Conservation (phyloP, 257 asterid species). For the Leonotis leonurus region DNA sequence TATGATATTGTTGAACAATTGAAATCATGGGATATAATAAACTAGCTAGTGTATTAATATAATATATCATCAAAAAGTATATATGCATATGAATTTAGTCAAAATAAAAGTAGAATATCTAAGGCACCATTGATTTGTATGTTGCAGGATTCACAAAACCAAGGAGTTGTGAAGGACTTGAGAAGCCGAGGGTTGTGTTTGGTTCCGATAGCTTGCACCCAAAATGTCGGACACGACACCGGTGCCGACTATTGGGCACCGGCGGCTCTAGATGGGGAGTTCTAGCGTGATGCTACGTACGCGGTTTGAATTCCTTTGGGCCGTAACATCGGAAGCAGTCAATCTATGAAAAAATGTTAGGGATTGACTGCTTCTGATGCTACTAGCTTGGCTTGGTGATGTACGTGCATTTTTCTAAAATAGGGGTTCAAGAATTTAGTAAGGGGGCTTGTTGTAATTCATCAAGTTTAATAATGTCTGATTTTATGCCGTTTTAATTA, state of each 20-base stretch:
- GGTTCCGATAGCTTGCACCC: constrained; percentile 77
- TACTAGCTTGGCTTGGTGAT: constrained; percentile 5
- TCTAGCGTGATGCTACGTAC: constrained; percentile 8
- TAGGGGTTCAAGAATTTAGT: constrained; percentile 6
- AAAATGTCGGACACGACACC: constrained; percentile 49
- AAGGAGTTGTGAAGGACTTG: constrained; percentile 35
- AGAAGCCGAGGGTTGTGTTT: constrained; percentile 79
- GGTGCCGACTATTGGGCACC: constrained; percentile 61
- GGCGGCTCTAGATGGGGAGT: constrained; percentile 38
- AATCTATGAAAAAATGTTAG: constrained; percentile 9
- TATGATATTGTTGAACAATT: background rate
- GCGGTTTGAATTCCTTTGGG: background rate
- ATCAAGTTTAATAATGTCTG: constrained; percentile 16
- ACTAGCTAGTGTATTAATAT: no score
- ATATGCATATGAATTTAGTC: no score
- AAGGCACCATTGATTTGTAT: background rate
- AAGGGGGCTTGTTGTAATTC: constrained; percentile 15
- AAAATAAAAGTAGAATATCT: background rate
- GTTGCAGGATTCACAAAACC: constrained; percentile 36
- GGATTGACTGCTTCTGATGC: constrained; percentile 46
- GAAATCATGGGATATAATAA: background rate
- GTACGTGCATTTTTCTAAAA: constrained; percentile 9
- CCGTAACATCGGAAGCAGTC: constrained; percentile 45
- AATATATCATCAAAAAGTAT: background rate
- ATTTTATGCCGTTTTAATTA: constrained; percentile 8